Evolutionary conservation across 2,329 filamentous ascomycete genomes (phyloP).

Genomic region (Ophiosphaerella herpotricha): DNA sequence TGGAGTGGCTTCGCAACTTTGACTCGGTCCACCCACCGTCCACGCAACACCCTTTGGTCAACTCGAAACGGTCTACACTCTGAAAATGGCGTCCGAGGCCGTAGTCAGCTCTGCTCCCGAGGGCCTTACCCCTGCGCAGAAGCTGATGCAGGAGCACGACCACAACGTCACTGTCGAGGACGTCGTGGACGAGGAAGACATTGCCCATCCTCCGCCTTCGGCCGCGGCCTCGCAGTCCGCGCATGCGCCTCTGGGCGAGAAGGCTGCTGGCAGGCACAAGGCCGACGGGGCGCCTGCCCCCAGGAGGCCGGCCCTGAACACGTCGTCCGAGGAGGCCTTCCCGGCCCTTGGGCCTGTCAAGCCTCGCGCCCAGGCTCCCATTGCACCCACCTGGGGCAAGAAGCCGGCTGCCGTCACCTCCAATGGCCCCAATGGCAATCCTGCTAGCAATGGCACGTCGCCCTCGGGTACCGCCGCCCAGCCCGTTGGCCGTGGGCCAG

Average conservation of each 20-base stretch:
- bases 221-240: conserved; percentile 33
- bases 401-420: conserved; percentile 56
- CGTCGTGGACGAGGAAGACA: conserved; percentile 76
- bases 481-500: conserved; percentile 36
- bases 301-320: conserved; percentile 64
- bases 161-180: conserved; percentile 79
- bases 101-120: conserved; percentile 40
- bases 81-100: conserved; percentile 46
- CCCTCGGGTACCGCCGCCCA: conserved; percentile 59
- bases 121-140: conserved; percentile 55
- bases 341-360: conserved; percentile 84
- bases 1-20: conserved; percentile 35
- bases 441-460: conserved; percentile 57
- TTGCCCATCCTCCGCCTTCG: conserved; percentile 61
- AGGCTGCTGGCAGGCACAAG: conserved; percentile 72
- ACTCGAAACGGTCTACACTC: conserved; percentile 44
- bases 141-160: conserved; percentile 68
- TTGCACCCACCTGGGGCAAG: conserved; percentile 79
- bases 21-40: conserved; percentile 35
- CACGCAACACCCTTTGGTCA: conserved; percentile 44
- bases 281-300: conserved; percentile 52
- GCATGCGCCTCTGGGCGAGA: conserved; percentile 58
- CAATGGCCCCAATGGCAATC: conserved; percentile 55
- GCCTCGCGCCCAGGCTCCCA: conserved; percentile 61
- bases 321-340: conserved; percentile 87